These are phyloP conservation scores for Teratosphaeria pseudoeucalypti DNA, from an alignment of 2,329 filamentous ascomycete species.

Conservation along the genomic window DNA sequence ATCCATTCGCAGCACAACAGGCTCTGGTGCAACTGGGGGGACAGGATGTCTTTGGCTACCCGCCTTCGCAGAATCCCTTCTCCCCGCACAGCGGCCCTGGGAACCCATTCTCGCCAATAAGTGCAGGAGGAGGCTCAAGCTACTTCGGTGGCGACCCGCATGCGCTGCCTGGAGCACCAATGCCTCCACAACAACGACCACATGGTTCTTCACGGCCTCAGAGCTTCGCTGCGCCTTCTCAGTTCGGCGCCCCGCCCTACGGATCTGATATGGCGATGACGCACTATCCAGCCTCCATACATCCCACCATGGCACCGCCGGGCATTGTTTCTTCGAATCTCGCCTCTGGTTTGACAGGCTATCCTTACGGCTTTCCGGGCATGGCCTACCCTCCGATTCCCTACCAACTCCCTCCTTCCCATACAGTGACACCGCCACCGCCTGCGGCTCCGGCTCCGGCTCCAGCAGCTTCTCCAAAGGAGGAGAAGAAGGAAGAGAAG, in stretches of 20 bases:
- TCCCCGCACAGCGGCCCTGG: constrained; percentile 17
- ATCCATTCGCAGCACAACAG: constrained; percentile 17
- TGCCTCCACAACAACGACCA: constrained; percentile 13
- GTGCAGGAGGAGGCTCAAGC: constrained; percentile 14
- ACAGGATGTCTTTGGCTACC: constrained; percentile 29
- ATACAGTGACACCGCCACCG: constrained; percentile 4
- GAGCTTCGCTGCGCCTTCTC: constrained; percentile 20
- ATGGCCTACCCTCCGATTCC: constrained; percentile 7
- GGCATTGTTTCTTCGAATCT: not conserved
- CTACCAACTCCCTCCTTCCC: constrained; percentile 1
- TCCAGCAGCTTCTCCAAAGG: constrained; percentile 6
- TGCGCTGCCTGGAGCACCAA: constrained; percentile 8
- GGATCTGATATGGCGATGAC: constrained; percentile 19
- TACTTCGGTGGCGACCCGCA: constrained; percentile 27
- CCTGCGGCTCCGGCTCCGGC: constrained; percentile 15
- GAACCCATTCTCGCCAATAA: constrained; percentile 24
- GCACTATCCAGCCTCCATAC: constrained; percentile 9
- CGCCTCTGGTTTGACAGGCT: not conserved
- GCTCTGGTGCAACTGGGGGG: constrained; percentile 17
- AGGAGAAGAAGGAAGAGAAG: constrained; percentile 7
- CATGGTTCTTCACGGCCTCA: constrained; percentile 17
- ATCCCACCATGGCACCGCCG: constrained; percentile 3
- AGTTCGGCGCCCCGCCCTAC: constrained; percentile 5
- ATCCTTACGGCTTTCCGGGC: constrained; percentile 1
- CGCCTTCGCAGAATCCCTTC: constrained; percentile 28